Base-by-base conservation (phyloP, 192 early-diverging fungal genomes). In the Tieghemiomyces parasiticus region DNA sequence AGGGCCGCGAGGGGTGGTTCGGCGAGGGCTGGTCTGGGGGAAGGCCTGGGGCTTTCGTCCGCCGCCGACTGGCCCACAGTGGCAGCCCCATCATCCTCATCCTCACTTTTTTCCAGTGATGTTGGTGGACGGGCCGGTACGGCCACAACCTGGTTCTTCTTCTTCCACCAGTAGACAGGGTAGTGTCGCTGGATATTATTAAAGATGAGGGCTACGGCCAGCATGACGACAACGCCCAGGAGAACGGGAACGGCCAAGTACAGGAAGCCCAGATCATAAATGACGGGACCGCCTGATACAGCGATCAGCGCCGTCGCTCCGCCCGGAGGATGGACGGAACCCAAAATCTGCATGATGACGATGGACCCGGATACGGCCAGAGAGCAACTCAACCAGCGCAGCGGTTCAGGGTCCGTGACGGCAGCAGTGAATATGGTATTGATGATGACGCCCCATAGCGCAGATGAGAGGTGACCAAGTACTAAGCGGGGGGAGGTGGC, bases 181-280 rank as follows among this genome's bases (percentile, higher is more conserved):
- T 78, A 81, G n/a, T 64, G 66, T 30, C 74, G 58, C 8, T 68
- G 66, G 19, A 79, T 64, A 52, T 81, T 81, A 50, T 81, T 78
- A 4, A 79, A 61, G 16, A 75, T 3, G 45, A 74, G 32, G 8
- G 75, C 78, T 10, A 77, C 47, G 8, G 50, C 49, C 53, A 78
- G 56, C 65, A 75, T 72, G 4, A 81, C n/a, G 1, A 54, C 60
- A 1, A 69, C 63, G 12, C 74, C 74, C 28, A 81, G 20, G 0
- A 65, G 63, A 10, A 79, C 64, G 0, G 74, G 67, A 9, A 67
- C 65, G 24, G 50, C 50, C 50, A 79, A 67, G 54, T 69, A 81
- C 49, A 74, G 63, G 58, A 72, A 81, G 2, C 73, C 67, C 0
- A 79, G 64, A 4, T 67, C 61, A 20, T 67, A 65, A n/a, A 76